Evolutionary conservation across 345 rosid species (phyloP).

Genomic region (Salix arbutifolia): DNA sequence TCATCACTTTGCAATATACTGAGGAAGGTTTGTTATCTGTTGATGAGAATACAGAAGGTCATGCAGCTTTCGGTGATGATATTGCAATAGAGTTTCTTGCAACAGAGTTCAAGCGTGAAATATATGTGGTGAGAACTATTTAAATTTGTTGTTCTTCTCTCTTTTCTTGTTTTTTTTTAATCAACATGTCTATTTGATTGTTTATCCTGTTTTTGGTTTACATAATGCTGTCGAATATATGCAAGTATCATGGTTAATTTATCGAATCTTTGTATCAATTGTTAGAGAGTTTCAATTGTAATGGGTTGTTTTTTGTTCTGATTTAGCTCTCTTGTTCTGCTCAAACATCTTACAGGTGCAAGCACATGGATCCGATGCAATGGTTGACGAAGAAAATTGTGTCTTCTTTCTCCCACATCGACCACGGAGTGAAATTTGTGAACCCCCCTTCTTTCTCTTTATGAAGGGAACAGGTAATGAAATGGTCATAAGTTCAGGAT

Average conservation of each 20-base stretch:
- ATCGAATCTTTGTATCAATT: background rate
- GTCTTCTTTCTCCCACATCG: constrained; percentile 95
- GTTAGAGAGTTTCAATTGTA: background rate
- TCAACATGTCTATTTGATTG: background rate
- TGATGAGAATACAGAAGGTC: constrained; percentile 81
- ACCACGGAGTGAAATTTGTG: constrained; percentile 76
- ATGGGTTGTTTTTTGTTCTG: background rate
- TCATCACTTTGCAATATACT: constrained; percentile 83
- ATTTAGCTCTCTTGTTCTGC: background rate
- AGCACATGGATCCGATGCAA: constrained; percentile 96
- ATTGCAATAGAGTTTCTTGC: constrained; percentile 95
- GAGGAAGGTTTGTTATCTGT: constrained; percentile 91
- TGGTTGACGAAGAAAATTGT: constrained; percentile 92
- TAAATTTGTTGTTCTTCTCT: background rate
- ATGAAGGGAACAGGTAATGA: constrained; percentile 96
- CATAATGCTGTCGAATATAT: background rate
- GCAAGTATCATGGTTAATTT: background rate
- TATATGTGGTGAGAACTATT: constrained; percentile 63
- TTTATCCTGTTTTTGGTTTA: background rate
- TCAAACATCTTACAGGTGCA: constrained; percentile 57
- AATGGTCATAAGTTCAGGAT: background rate
- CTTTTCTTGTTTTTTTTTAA: background rate
- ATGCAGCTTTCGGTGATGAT: constrained; percentile 97
- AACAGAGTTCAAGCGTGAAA: constrained; percentile 89
- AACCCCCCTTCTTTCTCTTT: constrained; percentile 81